Evolutionary conservation across 2,329 filamentous ascomycete species (phyloP).

Genomic region (Lachnellula suecica): DNA sequence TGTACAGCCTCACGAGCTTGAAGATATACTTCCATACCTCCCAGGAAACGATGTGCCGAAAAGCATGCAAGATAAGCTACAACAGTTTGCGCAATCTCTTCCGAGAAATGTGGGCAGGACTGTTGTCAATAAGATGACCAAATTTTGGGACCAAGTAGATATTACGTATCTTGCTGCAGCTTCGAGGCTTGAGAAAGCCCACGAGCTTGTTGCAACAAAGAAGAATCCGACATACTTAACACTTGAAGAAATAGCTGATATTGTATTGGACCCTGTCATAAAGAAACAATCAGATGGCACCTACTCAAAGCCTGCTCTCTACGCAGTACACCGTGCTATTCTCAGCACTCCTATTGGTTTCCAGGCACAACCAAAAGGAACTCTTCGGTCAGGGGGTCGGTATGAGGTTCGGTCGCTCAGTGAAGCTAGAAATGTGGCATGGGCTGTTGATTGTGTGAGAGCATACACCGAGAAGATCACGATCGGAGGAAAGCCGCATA

Average conservation of each 20-base stretch:
- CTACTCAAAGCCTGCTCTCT: constrained; percentile 52
- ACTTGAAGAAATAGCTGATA: constrained; percentile 44
- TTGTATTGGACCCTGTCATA: constrained; percentile 34
- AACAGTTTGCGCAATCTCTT: constrained; percentile 38
- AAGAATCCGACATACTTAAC: constrained; percentile 41
- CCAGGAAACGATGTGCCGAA: constrained; percentile 38
- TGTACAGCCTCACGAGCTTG: constrained; percentile 40
- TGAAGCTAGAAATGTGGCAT: constrained; percentile 52
- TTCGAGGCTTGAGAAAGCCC: constrained; percentile 46
- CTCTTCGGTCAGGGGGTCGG: constrained; percentile 51
- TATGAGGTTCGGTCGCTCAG: constrained; percentile 60
- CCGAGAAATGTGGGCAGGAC: constrained; percentile 45
- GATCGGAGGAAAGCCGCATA: background rate
- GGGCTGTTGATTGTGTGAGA: constrained; percentile 52
- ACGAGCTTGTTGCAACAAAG: constrained; percentile 43
- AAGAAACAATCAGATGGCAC: constrained; percentile 29
- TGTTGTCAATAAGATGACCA: constrained; percentile 41
- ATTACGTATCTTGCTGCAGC: constrained; percentile 46
- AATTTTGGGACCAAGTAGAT: constrained; percentile 44
- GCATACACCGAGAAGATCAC: constrained; percentile 46
- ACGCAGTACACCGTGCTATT: constrained; percentile 69
- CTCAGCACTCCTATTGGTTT: constrained; percentile 61
- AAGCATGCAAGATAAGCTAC: constrained; percentile 35
- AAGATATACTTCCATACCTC: constrained; percentile 44
- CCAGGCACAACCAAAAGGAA: constrained; percentile 46